A percentile compares a stretch with the other conserved stretches of the same genome.
phyloP scores from a whole-genome alignment of 257 asterid species.

The Ilex aquifolium region DNA sequence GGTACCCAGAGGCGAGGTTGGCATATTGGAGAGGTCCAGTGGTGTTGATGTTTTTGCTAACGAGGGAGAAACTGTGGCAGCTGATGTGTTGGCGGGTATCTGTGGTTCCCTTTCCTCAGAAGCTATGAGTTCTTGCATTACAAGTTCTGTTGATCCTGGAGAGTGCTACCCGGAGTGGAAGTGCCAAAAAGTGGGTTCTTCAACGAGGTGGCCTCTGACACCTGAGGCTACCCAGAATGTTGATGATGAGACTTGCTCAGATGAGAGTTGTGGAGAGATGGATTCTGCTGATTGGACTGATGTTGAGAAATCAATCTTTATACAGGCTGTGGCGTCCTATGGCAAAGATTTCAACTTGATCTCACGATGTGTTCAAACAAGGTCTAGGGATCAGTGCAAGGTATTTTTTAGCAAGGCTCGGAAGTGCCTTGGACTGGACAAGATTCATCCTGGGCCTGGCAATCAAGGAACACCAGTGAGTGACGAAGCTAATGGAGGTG shows the following conservation, averaged over 20 bases:
- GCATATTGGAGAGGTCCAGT: slow-evolving; percentile 36
- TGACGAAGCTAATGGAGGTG: slow-evolving; percentile 49
- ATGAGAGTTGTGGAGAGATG: slow-evolving; percentile 90
- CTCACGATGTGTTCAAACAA: slow-evolving; percentile 58
- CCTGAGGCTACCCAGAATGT: slow-evolving; percentile 63
- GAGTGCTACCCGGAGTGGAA: slow-evolving; percentile 63
- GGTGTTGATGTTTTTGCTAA: slow-evolving; percentile 46
- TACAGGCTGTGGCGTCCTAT: slow-evolving; percentile 63
- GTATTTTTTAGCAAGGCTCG: slow-evolving; percentile 81
- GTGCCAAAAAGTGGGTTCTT: slow-evolving; percentile 43
- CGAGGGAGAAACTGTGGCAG: slow-evolving; percentile 83
- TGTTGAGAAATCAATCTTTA: slow-evolving; percentile 67
- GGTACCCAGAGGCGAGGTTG: slow-evolving; percentile 33
- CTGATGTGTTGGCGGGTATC: slow-evolving; percentile 94
- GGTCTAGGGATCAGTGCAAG: slow-evolving; percentile 79
- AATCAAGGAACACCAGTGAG: slow-evolving; percentile 16
- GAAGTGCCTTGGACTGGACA: slow-evolving; percentile 75
- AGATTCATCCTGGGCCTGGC: slow-evolving; percentile 33
- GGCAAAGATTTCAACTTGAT: slow-evolving; percentile 80
- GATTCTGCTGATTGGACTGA: slow-evolving; percentile 84
- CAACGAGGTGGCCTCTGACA: slow-evolving; percentile 46
- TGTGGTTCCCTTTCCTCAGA: slow-evolving; percentile 95
- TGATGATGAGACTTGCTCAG: slow-evolving; percentile 76
- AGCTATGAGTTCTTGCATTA: slow-evolving; percentile 90
- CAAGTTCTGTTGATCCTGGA: slow-evolving; percentile 74